A percentile compares a stretch with the other conserved stretches of the same genome.
Conservation (phyloP, 2,329 filamentous ascomycete species). For the Tricladium varicosporioides region DNA sequence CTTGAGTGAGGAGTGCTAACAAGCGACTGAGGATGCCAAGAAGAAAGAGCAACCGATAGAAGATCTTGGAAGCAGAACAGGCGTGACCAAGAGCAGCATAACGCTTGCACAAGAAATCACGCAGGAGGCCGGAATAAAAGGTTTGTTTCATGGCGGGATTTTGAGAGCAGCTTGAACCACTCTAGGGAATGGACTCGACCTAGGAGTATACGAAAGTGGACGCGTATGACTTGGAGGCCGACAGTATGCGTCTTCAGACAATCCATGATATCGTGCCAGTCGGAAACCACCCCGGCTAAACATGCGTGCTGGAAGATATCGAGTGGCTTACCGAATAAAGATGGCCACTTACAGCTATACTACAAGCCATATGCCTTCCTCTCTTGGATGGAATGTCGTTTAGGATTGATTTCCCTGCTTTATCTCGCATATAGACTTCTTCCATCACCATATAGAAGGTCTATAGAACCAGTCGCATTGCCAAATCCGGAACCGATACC, state of each 20-base stretch:
- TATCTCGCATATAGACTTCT: neutral
- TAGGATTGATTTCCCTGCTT: neutral
- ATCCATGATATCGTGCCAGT: constrained; percentile 2
- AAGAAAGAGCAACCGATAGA: constrained; percentile 28
- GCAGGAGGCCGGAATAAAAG: constrained; percentile 64
- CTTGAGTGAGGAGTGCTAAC: constrained; percentile 29
- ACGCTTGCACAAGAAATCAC: constrained; percentile 65
- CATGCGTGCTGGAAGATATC: neutral
- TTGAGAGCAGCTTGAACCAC: constrained; percentile 76
- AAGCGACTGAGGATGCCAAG: constrained; percentile 24
- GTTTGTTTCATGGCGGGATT: constrained; percentile 73
- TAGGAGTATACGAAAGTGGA: constrained; percentile 82
- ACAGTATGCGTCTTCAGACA: constrained; percentile 4
- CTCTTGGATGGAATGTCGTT: neutral
- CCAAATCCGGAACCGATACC: neutral
- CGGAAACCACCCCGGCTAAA: neutral
- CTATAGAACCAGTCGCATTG: neutral
- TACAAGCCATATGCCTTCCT: neutral
- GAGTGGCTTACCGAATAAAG: neutral
- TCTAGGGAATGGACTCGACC: constrained; percentile 77
- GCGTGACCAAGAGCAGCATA: constrained; percentile 44
- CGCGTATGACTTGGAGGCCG: constrained; percentile 55
- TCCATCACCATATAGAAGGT: neutral
- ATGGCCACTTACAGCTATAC: neutral
- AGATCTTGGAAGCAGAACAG: constrained; percentile 29